A percentile compares a stretch with the other conserved stretches of the same genome.
Conservation (phyloP, 176 grass and related monocot genomes). For the Hyparrhenia diplandra region DNA sequence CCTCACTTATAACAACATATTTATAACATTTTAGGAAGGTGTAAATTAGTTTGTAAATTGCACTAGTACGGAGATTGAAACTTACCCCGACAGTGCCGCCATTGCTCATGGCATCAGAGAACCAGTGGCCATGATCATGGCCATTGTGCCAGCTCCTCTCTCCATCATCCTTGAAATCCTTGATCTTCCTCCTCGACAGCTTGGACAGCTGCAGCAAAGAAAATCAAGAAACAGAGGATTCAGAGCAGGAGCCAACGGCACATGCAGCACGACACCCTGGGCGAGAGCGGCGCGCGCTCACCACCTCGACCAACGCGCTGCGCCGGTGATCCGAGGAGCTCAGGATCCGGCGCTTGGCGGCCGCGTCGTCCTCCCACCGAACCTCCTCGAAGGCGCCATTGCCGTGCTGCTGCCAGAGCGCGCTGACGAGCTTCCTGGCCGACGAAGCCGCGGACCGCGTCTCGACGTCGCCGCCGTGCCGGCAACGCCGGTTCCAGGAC, state of each 20-base stretch:
- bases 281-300: not conserved
- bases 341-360: not conserved
- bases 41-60: too few relatives aligned
- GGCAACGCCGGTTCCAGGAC: slow-evolving; percentile 10
- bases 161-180: slow-evolving; percentile 21
- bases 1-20: too few relatives aligned
- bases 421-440: slow-evolving; percentile 68
- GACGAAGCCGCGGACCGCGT: slow-evolving; percentile 38
- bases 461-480: not conserved
- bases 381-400: not conserved
- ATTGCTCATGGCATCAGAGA: slow-evolving; percentile 23
- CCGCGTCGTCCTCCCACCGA: not conserved
- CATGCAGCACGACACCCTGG: too few relatives aligned
- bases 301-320: slow-evolving; percentile 35
- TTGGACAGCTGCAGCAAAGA: slow-evolving; percentile 12
- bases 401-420: slow-evolving; percentile 53
- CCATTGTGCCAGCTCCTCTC: slow-evolving; percentile 23
- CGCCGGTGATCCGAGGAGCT: slow-evolving; percentile 27
- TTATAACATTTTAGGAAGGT: too few relatives aligned
- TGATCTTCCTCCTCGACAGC: slow-evolving; percentile 22
- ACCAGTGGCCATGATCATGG: not conserved
- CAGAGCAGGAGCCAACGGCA: not conserved
- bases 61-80: not conserved
- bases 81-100: slow-evolving; percentile 28
- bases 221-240: not conserved